Percentiles rank a stretch among this genome's conserved stretches.
These are phyloP conservation scores for Colletotrichum sidae DNA, from an alignment of 2,329 filamentous ascomycete genomes.

Conservation along the genomic window DNA sequence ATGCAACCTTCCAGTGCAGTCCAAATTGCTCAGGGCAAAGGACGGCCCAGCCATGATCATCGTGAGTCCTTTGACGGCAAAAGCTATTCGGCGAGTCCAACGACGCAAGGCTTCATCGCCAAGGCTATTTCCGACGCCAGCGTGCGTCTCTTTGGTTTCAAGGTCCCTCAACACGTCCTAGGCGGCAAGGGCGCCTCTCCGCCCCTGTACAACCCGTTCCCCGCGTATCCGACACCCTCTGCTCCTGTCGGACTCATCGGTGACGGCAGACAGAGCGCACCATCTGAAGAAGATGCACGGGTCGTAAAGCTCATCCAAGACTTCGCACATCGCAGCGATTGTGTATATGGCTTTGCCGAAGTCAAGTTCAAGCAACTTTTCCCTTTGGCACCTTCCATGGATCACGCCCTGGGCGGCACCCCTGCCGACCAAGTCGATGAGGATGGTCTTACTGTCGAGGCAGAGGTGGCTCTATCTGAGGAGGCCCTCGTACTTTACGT, in stretches of 20 bases:
- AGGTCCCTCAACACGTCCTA: slow-evolving; percentile 71
- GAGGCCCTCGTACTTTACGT: slow-evolving; percentile 96
- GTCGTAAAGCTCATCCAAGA: slow-evolving; percentile 89
- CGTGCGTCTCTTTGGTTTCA: slow-evolving; percentile 77
- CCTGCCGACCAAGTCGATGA: slow-evolving; percentile 70
- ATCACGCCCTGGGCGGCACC: slow-evolving; percentile 76
- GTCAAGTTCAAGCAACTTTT: slow-evolving; percentile 99
- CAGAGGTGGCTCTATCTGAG: slow-evolving; percentile 87
- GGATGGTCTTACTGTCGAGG: slow-evolving; percentile 86
- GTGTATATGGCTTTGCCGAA: slow-evolving; percentile 97
- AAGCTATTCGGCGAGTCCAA: slow-evolving; percentile 76
- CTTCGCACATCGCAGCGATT: slow-evolving; percentile 90
- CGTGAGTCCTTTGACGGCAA: slow-evolving; percentile 82
- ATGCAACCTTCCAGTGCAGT: slow-evolving; percentile 77
- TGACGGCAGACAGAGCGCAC: slow-evolving; percentile 69
- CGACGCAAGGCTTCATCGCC: slow-evolving; percentile 89
- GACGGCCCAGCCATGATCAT: slow-evolving; percentile 76
- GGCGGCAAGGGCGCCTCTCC: slow-evolving; percentile 74
- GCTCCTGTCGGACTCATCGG: slow-evolving; percentile 72
- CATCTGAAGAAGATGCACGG: slow-evolving; percentile 82
- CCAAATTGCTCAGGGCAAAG: slow-evolving; percentile 77
- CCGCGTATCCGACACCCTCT: slow-evolving; percentile 81
- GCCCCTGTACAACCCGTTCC: slow-evolving; percentile 84
- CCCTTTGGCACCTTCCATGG: slow-evolving; percentile 82
- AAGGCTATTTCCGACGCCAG: slow-evolving; percentile 97